Percentiles rank a stretch among this genome's conserved stretches.
Evolutionary conservation across 2,329 filamentous ascomycete genomes (phyloP).

Genomic region (Pseudogymnoascus sp.): DNA sequence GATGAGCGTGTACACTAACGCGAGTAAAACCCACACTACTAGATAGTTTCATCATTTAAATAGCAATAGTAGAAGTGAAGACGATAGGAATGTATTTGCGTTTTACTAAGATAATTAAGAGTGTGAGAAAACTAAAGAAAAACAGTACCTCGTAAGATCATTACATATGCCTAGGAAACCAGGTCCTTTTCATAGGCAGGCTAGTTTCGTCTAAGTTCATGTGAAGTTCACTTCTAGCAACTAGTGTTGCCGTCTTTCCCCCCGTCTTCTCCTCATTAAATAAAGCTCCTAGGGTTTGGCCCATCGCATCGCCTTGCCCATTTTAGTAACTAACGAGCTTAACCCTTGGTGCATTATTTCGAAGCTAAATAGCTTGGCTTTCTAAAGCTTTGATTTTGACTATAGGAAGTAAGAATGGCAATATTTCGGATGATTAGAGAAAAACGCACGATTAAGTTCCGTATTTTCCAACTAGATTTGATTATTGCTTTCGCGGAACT

Average conservation of each 20-base stretch:
- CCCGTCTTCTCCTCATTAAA: background rate
- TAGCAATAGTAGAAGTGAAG: background rate
- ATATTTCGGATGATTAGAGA: background rate
- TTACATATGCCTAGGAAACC: background rate
- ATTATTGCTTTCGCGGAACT: background rate
- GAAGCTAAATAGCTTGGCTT: background rate
- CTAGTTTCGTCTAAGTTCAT: background rate
- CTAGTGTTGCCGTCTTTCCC: background rate
- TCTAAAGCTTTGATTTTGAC: background rate
- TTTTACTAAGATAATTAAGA: background rate
- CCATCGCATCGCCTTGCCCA: background rate
- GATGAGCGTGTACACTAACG: background rate
- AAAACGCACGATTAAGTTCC: background rate
- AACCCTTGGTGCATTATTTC: background rate
- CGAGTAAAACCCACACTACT: background rate
- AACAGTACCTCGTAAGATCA: background rate
- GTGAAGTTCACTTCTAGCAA: background rate
- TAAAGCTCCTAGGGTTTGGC: background rate
- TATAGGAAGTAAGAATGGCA: background rate
- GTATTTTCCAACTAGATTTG: background rate
- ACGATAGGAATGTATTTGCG: background rate
- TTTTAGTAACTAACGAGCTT: background rate
- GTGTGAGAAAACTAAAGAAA: background rate
- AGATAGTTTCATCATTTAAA: background rate
- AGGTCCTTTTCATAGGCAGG: background rate